phyloP scores from a whole-genome alignment of 441 rosid genomes.

The Brassica hybrid region DNA sequence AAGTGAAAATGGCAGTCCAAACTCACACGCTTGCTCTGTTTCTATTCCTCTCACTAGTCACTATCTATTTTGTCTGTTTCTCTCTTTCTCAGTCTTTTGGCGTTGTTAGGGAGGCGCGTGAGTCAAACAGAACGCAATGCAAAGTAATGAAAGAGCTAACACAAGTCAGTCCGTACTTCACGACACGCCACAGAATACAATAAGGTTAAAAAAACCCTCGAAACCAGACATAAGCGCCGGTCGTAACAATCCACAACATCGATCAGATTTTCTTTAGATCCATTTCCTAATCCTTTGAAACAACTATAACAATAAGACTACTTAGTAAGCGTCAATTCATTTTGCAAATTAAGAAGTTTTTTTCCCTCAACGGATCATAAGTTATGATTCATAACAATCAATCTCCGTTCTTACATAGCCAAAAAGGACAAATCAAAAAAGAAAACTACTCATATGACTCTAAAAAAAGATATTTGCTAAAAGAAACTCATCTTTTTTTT shows the following conservation, averaged over 20 bases:
- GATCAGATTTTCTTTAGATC: not conserved
- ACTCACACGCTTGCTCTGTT: constrained; percentile 45
- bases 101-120: constrained; percentile 35
- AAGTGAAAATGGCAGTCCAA: constrained; percentile 39
- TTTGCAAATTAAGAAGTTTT: not conserved
- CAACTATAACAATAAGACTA: not conserved
- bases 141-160: constrained; percentile 27
- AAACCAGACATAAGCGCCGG: constrained; percentile 39
- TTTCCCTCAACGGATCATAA: not conserved
- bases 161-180: constrained; percentile 42
- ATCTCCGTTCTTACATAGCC: constrained; percentile 24
- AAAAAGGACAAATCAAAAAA: not conserved
- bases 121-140: constrained; percentile 36
- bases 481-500: not conserved
- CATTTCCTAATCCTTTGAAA: not conserved
- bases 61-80: constrained; percentile 38
- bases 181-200: constrained; percentile 37
- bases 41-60: constrained; percentile 32
- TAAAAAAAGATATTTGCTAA: constrained; percentile 15
- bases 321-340: not conserved
- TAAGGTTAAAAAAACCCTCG: constrained; percentile 21
- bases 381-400: constrained; percentile 21
- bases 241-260: constrained; percentile 34
- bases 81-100: constrained; percentile 32
- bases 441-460: constrained; percentile 21